A percentile compares a stretch with the other conserved stretches of the same genome.
These are phyloP conservation scores for Hypoxylon rickii DNA, from an alignment of 495 filamentous ascomycete species.

Conservation along the genomic window DNA sequence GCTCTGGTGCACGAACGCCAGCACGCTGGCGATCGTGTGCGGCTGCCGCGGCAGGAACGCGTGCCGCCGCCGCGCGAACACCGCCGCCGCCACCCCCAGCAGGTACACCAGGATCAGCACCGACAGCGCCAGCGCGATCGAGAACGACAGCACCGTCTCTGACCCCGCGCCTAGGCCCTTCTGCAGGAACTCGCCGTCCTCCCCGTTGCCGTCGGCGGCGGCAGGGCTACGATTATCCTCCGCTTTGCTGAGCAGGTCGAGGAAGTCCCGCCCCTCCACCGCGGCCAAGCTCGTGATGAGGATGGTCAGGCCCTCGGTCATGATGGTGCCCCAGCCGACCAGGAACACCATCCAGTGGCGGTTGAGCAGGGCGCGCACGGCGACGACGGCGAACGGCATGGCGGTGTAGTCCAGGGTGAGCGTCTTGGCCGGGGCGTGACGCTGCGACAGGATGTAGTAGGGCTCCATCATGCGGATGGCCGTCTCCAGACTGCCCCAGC, in stretches of 20 bases:
- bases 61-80: slow-evolving; percentile 59
- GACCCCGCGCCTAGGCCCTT: slow-evolving; percentile 54
- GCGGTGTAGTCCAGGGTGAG: slow-evolving; percentile 74
- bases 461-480: slow-evolving; percentile 76
- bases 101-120: slow-evolving; percentile 63
- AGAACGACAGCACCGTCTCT: slow-evolving; percentile 65
- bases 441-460: slow-evolving; percentile 67
- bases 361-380: slow-evolving; percentile 63
- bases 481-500: slow-evolving; percentile 71
- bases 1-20: slow-evolving; percentile 73
- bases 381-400: slow-evolving; percentile 67
- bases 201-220: neutral
- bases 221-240: slow-evolving; percentile 1
- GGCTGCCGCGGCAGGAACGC: slow-evolving; percentile 74
- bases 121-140: slow-evolving; percentile 60
- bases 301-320: slow-evolving; percentile 71
- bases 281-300: slow-evolving; percentile 64
- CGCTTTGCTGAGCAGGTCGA: slow-evolving; percentile 33
- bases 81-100: slow-evolving; percentile 53
- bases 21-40: slow-evolving; percentile 70
- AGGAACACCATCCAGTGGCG: slow-evolving; percentile 65
- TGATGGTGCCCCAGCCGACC: slow-evolving; percentile 64
- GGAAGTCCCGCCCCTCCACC: slow-evolving; percentile 61
- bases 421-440: slow-evolving; percentile 64
- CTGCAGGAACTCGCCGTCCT: slow-evolving; percentile 21